Percentiles rank a stretch among this genome's conserved stretches.
Evolutionary conservation across 1,284 basidiomycete species (phyloP).

Genomic region (Athelia psychrophila): DNA sequence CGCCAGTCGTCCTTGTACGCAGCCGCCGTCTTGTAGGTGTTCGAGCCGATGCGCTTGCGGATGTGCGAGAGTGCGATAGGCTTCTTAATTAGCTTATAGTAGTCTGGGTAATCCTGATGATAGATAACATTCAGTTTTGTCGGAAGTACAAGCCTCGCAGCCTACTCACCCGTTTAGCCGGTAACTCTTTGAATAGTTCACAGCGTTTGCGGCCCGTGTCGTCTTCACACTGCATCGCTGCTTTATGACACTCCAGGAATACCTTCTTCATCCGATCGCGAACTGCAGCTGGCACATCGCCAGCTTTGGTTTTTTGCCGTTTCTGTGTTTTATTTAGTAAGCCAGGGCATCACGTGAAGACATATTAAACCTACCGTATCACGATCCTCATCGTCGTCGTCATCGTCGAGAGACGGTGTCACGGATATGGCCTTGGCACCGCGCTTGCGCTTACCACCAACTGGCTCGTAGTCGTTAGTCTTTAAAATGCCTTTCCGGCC

Average conservation of each 20-base stretch:
- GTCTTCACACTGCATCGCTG: constrained; percentile 76
- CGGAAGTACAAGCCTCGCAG: not conserved
- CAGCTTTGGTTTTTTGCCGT: constrained; percentile 67
- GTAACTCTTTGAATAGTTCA: constrained; percentile 80
- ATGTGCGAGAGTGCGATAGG: constrained; percentile 91
- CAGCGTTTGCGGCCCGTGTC: constrained; percentile 76
- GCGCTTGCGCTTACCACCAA: constrained; percentile 67
- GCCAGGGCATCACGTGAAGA: too few relatives aligned
- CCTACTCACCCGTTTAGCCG: constrained; percentile 62
- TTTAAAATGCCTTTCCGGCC: constrained; percentile 69
- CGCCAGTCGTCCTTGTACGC: constrained; percentile 81
- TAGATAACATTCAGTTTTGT: not conserved
- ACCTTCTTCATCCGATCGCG: constrained; percentile 83
- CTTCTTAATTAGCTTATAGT: constrained; percentile 73
- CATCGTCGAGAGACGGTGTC: constrained; percentile 71
- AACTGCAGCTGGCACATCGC: constrained; percentile 52
- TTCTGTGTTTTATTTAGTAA: too few relatives aligned
- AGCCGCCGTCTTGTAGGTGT: constrained; percentile 75
- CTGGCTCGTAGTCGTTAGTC: constrained; percentile 42
- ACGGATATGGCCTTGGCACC: constrained; percentile 72
- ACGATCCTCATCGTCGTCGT: constrained; percentile 58
- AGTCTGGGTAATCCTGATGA: constrained; percentile 83
- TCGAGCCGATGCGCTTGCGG: constrained; percentile 76
- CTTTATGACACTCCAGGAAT: constrained; percentile 78
- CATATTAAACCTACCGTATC: constrained; percentile 48